Percentiles rank a stretch among this genome's conserved stretches.
phyloP scores from a whole-genome alignment of 257 asterid species.

The Solanum arcanum region DNA sequence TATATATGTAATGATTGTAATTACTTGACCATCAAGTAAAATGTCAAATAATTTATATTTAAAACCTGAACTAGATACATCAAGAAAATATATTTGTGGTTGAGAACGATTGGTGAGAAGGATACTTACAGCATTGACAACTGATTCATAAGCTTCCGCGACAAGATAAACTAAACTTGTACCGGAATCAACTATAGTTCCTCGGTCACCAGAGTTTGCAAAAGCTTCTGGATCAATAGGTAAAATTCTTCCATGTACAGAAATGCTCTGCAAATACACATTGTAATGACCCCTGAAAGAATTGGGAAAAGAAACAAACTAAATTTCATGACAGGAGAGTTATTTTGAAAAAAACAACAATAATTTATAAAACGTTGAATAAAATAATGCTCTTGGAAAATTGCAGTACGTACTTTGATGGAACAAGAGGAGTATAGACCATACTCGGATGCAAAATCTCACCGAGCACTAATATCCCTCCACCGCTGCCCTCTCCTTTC shows the following conservation, averaged over 20 bases:
- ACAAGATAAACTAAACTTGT: constrained; percentile 81
- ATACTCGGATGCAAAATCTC: constrained; percentile 12
- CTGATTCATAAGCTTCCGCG: constrained; percentile 66
- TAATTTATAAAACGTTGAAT: too few species aligned
- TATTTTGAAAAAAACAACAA: neutral
- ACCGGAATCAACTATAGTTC: constrained; percentile 75
- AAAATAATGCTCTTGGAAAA: neutral
- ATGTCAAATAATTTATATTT: too few species aligned
- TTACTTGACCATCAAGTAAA: too few species aligned
- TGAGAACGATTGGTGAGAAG: neutral
- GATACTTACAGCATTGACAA: constrained; percentile 55
- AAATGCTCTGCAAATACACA: constrained; percentile 60
- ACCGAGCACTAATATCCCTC: constrained; percentile 71
- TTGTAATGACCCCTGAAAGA: constrained; percentile 73
- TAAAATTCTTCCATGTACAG: constrained; percentile 51
- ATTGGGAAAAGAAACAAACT: neutral
- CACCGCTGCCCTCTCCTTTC: constrained; percentile 75
- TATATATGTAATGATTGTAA: too few species aligned
- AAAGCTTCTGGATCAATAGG: constrained; percentile 59
- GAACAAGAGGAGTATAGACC: constrained; percentile 81
- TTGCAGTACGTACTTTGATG: constrained; percentile 53
- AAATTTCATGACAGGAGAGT: too few species aligned
- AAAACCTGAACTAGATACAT: too few species aligned
- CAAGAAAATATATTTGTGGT: too few species aligned
- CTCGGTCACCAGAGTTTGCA: constrained; percentile 44